Evolutionary conservation across 768 basidiomycete species (phyloP).

Genomic region (Russula vinacea): DNA sequence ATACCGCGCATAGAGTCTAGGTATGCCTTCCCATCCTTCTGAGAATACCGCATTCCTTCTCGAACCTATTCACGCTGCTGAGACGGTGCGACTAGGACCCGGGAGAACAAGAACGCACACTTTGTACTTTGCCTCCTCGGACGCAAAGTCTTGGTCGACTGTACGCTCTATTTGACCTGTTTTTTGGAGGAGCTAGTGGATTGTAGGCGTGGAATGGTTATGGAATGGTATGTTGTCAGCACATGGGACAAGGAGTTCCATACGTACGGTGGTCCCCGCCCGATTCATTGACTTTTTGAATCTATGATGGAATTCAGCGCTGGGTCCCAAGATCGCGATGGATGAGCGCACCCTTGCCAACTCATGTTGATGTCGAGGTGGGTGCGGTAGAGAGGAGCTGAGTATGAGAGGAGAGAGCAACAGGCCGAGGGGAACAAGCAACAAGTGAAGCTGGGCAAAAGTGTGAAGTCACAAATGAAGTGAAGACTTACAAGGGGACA

Average conservation of each 20-base stretch:
- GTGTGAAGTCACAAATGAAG: neutral
- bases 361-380: constrained; percentile 14
- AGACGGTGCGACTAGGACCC: constrained; percentile 7
- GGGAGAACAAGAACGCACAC: constrained; percentile 52
- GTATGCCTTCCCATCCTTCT: constrained; percentile 94
- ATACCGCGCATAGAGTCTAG: constrained; percentile 90
- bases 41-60: constrained; percentile 90
- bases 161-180: constrained; percentile 97
- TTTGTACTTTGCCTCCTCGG: constrained; percentile 88
- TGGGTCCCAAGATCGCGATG: neutral
- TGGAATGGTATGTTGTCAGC: constrained; percentile 20
- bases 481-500: neutral
- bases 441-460: neutral
- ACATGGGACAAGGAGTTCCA: constrained; percentile 20
- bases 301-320: constrained; percentile 39
- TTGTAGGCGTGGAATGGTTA: constrained; percentile 4
- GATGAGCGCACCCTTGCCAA: constrained; percentile 22
- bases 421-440: neutral
- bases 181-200: constrained; percentile 83
- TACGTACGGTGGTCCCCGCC: constrained; percentile 80
- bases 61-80: constrained; percentile 55
- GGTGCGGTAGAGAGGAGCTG: neutral
- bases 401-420: neutral
- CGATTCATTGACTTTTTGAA: constrained; percentile 94
- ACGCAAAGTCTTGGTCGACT: constrained; percentile 87